phyloP scores from a whole-genome alignment of 2,329 filamentous ascomycete genomes.

The Hypoxylon rubiginosum region DNA sequence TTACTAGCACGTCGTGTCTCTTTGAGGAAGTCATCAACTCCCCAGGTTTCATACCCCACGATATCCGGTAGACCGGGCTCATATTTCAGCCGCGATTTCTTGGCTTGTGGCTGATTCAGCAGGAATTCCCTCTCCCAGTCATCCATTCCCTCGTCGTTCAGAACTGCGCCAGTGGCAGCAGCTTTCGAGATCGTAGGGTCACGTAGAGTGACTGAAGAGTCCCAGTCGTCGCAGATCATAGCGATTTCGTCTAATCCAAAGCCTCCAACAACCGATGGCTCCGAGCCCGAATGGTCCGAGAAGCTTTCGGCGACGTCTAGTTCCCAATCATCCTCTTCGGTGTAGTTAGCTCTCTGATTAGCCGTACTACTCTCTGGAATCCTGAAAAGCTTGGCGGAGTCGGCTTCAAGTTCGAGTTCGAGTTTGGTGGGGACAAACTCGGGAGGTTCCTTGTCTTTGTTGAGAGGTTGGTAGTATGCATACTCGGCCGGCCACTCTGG shows the following conservation, averaged over 20 bases:
- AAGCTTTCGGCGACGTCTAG: constrained; percentile 58
- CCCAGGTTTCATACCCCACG: constrained; percentile 73
- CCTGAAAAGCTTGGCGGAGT: constrained; percentile 88
- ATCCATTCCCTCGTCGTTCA: constrained; percentile 66
- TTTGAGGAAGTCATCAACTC: constrained; percentile 84
- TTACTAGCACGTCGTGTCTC: constrained; percentile 80
- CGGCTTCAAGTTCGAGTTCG: constrained; percentile 84
- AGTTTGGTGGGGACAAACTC: constrained; percentile 85
- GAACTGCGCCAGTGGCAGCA: constrained; percentile 48
- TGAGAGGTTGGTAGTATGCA: constrained; percentile 81
- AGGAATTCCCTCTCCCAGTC: constrained; percentile 75
- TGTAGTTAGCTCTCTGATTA: constrained; percentile 60
- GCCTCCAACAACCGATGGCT: constrained; percentile 77
- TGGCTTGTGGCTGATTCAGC: constrained; percentile 62
- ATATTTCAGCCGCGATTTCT: constrained; percentile 75
- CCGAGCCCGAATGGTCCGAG: constrained; percentile 62
- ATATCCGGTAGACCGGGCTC: constrained; percentile 71
- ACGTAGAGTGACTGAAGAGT: constrained; percentile 66
- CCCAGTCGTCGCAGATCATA: constrained; percentile 90
- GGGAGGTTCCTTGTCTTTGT: constrained; percentile 77
- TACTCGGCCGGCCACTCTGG: constrained; percentile 84
- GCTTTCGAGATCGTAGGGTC: constrained; percentile 37
- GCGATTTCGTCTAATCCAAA: constrained; percentile 85
- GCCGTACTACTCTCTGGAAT: constrained; percentile 72
- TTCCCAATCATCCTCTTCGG: constrained; percentile 63